Conservation (phyloP, 1,139 yeast genomes). For the Zhuliangozyma parablackwelliae region DNA sequence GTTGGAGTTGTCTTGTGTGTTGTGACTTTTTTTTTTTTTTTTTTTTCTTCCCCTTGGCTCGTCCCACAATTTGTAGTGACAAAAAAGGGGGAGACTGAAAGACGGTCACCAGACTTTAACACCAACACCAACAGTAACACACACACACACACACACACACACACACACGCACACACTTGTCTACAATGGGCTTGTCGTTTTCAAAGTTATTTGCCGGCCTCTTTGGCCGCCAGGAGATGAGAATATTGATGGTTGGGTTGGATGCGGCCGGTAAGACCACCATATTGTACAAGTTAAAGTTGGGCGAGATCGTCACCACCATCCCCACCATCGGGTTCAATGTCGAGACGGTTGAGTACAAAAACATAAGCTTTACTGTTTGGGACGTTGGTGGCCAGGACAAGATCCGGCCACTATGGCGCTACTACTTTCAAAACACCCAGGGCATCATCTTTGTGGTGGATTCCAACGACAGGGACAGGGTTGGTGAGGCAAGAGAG, state of each 20-base stretch:
- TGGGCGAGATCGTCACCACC: conserved; percentile 37
- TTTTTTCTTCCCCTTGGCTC: too few species aligned
- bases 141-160: neutral
- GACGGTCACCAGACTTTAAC: too few species aligned
- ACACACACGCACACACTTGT: conserved; percentile 22
- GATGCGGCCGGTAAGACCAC: conserved; percentile 45
- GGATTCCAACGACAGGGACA: conserved; percentile 38
- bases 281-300: conserved; percentile 36
- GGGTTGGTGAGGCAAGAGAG: conserved; percentile 38
- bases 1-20: too few species aligned
- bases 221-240: conserved; percentile 41
- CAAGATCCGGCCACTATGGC: conserved; percentile 38
- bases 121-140: too few species aligned
- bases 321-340: conserved; percentile 39
- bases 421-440: conserved; percentile 38
- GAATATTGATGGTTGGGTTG: conserved; percentile 42
- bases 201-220: conserved; percentile 33
- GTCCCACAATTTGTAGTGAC: too few species aligned
- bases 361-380: conserved; percentile 35
- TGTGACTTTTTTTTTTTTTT: too few species aligned
- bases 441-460: conserved; percentile 38
- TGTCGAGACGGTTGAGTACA: conserved; percentile 38
- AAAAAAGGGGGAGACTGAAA: too few species aligned
- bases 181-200: conserved; percentile 34
- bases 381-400: conserved; percentile 44